A percentile compares a stretch with the other conserved stretches of the same genome.
phyloP scores from a whole-genome alignment of 768 basidiomycete genomes.

The Serendipita vermifera region DNA sequence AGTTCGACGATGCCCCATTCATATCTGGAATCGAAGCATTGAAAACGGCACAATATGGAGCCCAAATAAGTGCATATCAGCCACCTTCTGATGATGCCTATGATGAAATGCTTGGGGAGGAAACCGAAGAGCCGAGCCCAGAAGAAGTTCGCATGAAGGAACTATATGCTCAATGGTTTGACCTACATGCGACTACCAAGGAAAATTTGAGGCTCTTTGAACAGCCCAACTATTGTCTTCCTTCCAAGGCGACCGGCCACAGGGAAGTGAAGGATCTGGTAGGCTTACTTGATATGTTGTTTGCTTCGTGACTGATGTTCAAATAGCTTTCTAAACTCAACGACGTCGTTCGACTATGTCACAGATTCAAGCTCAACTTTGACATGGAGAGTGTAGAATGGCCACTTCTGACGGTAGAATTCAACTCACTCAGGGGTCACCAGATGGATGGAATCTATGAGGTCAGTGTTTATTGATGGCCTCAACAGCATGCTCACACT shows the following conservation, averaged over 20 bases:
- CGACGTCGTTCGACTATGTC: background rate
- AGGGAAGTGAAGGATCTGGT: background rate
- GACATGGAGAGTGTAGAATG: background rate
- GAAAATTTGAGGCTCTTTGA: background rate
- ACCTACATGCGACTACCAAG: background rate
- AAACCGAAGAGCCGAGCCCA: background rate
- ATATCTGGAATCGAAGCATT: background rate
- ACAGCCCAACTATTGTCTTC: background rate
- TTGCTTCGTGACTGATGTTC: background rate
- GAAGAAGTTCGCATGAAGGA: background rate
- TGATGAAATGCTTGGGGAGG: background rate
- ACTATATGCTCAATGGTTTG: background rate
- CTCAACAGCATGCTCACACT: background rate
- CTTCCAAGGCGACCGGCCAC: background rate
- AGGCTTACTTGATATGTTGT: background rate
- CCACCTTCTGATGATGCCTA: background rate
- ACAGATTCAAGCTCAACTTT: background rate
- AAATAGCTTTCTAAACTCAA: background rate
- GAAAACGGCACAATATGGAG: background rate
- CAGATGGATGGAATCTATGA: background rate
- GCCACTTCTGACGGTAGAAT: conserved; percentile 1
- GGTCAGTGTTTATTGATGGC: background rate
- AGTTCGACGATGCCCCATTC: background rate
- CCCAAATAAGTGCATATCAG: background rate
- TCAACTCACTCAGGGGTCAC: background rate